These are phyloP conservation scores for Thoreauomyces humboldtii DNA, from an alignment of 192 early-diverging fungal genomes.

Conservation along the genomic window DNA sequence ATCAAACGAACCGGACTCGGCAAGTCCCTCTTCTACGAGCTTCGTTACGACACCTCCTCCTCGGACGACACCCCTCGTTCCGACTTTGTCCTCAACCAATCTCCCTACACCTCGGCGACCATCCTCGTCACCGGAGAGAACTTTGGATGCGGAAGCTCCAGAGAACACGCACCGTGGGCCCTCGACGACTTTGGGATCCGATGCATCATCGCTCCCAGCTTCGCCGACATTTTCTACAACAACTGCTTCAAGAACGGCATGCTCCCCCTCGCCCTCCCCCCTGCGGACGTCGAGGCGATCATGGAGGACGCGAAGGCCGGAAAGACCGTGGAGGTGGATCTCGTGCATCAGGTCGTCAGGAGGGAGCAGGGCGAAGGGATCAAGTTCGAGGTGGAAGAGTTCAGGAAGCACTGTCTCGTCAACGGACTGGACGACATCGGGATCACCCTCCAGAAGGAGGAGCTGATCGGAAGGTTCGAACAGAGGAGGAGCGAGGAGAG, in stretches of 20 bases:
- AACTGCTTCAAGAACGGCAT: conserved; percentile 76
- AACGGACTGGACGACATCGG: conserved; percentile 75
- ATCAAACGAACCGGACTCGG: conserved; percentile 70
- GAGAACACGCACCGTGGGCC: conserved; percentile 77
- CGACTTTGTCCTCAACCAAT: conserved; percentile 63
- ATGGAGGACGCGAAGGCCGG: conserved; percentile 49
- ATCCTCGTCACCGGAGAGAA: conserved; percentile 63
- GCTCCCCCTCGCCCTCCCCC: conserved; percentile 51
- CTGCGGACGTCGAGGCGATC: conserved; percentile 26
- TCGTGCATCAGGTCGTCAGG: conserved; percentile 49
- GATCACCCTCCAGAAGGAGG: conserved; percentile 62
- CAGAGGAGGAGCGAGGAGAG: conserved; percentile 38
- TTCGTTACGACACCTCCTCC: conserved; percentile 54
- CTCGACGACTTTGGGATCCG: conserved; percentile 69
- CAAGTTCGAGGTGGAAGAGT: conserved; percentile 58
- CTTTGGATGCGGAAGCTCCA: conserved; percentile 67
- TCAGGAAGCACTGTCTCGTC: conserved; percentile 61
- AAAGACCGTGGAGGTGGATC: conserved; percentile 50
- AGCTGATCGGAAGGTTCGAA: conserved; percentile 54
- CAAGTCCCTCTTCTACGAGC: conserved; percentile 55
- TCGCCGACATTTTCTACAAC: conserved; percentile 75
- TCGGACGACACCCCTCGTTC: conserved; percentile 35
- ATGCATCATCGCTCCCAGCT: conserved; percentile 65
- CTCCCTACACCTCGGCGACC: conserved; percentile 44
- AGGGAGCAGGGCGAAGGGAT: conserved; percentile 39